These are phyloP conservation scores for Mitragyna speciosa DNA, from an alignment of 257 asterid species.

Conservation along the genomic window DNA sequence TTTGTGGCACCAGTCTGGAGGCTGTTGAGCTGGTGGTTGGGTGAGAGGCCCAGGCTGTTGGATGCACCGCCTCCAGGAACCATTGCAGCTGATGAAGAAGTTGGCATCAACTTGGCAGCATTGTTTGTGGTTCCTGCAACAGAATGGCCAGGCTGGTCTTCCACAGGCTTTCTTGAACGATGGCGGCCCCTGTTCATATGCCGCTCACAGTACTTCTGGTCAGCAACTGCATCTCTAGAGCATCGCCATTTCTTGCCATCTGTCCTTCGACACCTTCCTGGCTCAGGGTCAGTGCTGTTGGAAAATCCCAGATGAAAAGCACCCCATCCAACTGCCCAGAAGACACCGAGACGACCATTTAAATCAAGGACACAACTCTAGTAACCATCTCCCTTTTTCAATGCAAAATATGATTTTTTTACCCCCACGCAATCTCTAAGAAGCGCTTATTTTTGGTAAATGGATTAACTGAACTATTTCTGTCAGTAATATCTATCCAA, in stretches of 20 bases:
- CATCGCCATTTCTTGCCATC: constrained; percentile 99
- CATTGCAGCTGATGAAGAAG: constrained; percentile 39
- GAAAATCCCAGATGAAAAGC: constrained; percentile 78
- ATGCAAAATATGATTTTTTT: not conserved
- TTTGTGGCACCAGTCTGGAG: constrained; percentile 32
- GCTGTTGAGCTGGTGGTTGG: constrained; percentile 36
- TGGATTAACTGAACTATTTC: not conserved
- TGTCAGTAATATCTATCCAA: not conserved
- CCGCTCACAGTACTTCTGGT: constrained; percentile 94
- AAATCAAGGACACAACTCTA: not conserved
- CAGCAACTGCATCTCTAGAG: constrained; percentile 86
- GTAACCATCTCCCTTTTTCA: not conserved
- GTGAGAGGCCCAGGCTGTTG: constrained; percentile 39
- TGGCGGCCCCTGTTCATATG: constrained; percentile 99
- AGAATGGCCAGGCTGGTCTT: constrained; percentile 66
- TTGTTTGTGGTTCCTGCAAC: constrained; percentile 34
- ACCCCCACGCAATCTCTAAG: not conserved
- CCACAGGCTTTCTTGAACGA: constrained; percentile 99
- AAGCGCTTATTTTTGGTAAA: no score
- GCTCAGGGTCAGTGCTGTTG: constrained; percentile 76
- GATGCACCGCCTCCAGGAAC: constrained; percentile 37
- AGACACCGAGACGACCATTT: not conserved
- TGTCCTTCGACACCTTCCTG: constrained; percentile 95
- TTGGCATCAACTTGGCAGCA: constrained; percentile 32
- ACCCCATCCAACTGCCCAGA: constrained; percentile 82